These are phyloP conservation scores for Cladorrhinum samala DNA, from an alignment of 495 filamentous ascomycete species.

Conservation along the genomic window DNA sequence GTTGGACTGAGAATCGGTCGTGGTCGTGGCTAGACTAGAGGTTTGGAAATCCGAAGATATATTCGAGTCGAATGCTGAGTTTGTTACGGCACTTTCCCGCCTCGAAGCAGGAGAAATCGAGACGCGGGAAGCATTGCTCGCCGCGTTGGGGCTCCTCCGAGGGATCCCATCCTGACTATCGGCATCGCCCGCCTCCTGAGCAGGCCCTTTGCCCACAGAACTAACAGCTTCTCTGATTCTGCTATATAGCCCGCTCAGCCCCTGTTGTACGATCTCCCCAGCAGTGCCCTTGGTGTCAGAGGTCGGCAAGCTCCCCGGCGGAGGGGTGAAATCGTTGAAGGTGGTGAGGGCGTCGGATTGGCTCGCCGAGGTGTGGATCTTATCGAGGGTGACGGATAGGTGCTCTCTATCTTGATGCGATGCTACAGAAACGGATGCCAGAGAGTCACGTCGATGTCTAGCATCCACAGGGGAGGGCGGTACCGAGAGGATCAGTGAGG, in stretches of 20 bases:
- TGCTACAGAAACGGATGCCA: slow-evolving; percentile 53
- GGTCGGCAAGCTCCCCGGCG: slow-evolving; percentile 45
- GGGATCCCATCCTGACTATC: slow-evolving; percentile 29
- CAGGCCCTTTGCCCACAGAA: slow-evolving; percentile 55
- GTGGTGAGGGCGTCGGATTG: slow-evolving; percentile 74
- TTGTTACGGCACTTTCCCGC: slow-evolving; percentile 32
- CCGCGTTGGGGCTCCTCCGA: slow-evolving; percentile 29
- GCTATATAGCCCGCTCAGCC: slow-evolving; percentile 79
- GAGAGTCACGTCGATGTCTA: slow-evolving; percentile 54
- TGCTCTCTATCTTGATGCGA: slow-evolving; percentile 60
- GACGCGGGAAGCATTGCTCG: slow-evolving; percentile 34
- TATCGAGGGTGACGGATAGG: slow-evolving; percentile 67
- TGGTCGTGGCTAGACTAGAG: slow-evolving; percentile 30
- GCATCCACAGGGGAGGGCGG: slow-evolving; percentile 17
- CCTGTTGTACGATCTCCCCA: slow-evolving; percentile 69
- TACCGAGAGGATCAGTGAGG: slow-evolving; percentile 9
- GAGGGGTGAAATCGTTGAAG: slow-evolving; percentile 78
- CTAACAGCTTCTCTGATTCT: slow-evolving; percentile 73
- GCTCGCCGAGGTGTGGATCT: slow-evolving; percentile 77
- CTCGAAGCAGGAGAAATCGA: slow-evolving; percentile 25
- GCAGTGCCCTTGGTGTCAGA: slow-evolving; percentile 62
- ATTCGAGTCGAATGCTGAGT: slow-evolving; percentile 30
- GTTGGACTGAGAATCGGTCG: slow-evolving; percentile 32
- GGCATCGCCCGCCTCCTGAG: slow-evolving; percentile 31
- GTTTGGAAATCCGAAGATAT: slow-evolving; percentile 33